Evolutionary conservation across 176 grass and related monocot species (phyloP).

Genomic region (Pharus latifolius): DNA sequence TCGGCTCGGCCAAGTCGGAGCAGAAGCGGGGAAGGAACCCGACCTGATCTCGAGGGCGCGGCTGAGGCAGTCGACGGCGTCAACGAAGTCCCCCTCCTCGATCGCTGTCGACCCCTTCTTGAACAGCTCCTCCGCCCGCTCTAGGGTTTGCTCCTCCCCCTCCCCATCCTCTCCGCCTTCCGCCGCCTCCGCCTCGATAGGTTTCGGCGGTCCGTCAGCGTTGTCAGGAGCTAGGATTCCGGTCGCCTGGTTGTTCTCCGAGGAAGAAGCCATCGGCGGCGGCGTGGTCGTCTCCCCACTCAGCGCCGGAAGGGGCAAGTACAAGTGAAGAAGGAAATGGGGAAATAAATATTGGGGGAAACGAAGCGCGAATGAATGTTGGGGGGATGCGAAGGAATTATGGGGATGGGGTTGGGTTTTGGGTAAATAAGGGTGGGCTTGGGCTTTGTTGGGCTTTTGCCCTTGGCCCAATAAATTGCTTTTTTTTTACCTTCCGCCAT

Average conservation of each 20-base stretch:
- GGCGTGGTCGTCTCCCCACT: neutral
- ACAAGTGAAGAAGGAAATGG: neutral
- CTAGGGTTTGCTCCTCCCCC: slow-evolving; percentile 50
- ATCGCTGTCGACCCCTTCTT: slow-evolving; percentile 73
- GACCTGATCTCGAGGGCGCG: slow-evolving; percentile 91
- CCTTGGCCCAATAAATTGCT: neutral
- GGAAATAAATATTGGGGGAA: neutral
- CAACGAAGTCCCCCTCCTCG: slow-evolving; percentile 71
- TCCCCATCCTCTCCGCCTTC: neutral
- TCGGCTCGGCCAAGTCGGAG: neutral
- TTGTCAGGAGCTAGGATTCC: neutral
- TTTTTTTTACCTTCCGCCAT: no score
- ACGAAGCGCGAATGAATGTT: slow-evolving; percentile 12
- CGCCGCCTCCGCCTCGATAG: neutral
- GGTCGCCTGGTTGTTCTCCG: slow-evolving; percentile 1
- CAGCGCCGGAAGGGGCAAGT: neutral
- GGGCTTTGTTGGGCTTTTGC: neutral
- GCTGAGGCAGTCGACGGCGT: slow-evolving; percentile 81
- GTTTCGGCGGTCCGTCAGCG: neutral
- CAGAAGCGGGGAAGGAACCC: neutral
- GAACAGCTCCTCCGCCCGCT: slow-evolving; percentile 63
- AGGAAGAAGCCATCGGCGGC: slow-evolving; percentile 18
- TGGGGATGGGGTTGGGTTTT: neutral
- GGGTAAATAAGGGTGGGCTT: neutral
- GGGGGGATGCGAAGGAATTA: neutral